phyloP scores from a whole-genome alignment of 129 eudicot genomes.

The Arctium minus region DNA sequence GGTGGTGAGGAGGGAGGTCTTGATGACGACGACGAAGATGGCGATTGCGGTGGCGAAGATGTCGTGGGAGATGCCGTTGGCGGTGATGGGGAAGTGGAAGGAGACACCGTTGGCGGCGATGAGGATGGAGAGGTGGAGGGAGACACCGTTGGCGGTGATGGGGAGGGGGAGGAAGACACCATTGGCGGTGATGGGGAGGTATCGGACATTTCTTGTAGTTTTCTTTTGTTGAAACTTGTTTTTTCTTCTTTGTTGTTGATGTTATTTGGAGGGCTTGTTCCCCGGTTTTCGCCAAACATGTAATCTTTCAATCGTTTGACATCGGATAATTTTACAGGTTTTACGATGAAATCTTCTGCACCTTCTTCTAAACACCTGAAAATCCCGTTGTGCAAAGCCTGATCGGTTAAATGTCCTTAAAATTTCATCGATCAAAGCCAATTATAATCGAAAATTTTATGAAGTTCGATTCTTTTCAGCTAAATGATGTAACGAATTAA shows the following conservation, averaged over 20 bases:
- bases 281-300: constrained; percentile 62
- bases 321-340: constrained; percentile 79
- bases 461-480: background rate
- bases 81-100: constrained; percentile 29
- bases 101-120: constrained; percentile 8
- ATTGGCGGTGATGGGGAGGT: constrained; percentile 14
- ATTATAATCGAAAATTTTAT: background rate
- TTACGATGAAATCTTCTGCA: constrained; percentile 88
- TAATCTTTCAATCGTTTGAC: constrained; percentile 64
- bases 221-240: constrained; percentile 59
- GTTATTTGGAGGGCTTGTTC: constrained; percentile 3
- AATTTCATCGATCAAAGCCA: background rate
- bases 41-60: background rate
- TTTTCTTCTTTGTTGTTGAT: constrained; percentile 28
- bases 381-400: background rate
- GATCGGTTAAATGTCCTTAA: background rate
- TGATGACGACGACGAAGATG: constrained; percentile 15
- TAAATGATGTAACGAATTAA: background rate
- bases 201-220: constrained; percentile 46
- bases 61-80: constrained; percentile 10
- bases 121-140: constrained; percentile 26
- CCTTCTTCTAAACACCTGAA: constrained; percentile 93
- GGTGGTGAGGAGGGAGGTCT: constrained; percentile 32
- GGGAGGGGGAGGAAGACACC: constrained; percentile 13
- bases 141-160: constrained; percentile 10